These are phyloP conservation scores for Bruguiera hainesii DNA, from an alignment of 441 rosid genomes.

Conservation along the genomic window DNA sequence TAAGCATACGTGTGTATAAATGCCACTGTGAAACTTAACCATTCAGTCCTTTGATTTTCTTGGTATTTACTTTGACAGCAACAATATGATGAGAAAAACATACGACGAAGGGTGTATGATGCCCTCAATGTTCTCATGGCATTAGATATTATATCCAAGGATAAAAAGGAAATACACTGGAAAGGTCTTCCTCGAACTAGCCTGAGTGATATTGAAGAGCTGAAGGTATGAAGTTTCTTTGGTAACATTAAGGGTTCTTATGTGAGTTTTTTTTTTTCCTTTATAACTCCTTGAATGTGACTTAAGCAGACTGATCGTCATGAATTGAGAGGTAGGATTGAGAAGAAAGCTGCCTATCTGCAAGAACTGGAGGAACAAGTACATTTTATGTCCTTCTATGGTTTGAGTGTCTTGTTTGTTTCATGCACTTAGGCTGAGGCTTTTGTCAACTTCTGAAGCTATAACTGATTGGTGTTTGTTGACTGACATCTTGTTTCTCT, in stretches of 20 bases:
- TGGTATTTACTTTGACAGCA: constrained; percentile 43
- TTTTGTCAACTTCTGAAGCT: constrained; percentile 6
- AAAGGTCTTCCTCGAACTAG: constrained; percentile 98
- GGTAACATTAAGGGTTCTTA: constrained; percentile 19
- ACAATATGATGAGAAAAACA: constrained; percentile 98
- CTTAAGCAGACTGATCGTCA: constrained; percentile 59
- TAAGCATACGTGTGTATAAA: constrained; percentile 5
- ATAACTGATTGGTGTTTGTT: not conserved
- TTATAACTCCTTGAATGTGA: constrained; percentile 15
- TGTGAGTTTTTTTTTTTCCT: constrained; percentile 6
- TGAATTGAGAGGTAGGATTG: constrained; percentile 69
- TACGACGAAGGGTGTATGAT: constrained; percentile 95
- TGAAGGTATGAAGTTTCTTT: constrained; percentile 57
- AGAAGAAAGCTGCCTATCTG: constrained; percentile 83
- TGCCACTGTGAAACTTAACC: constrained; percentile 15
- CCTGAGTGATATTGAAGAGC: constrained; percentile 85
- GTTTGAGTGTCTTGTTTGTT: constrained; percentile 6
- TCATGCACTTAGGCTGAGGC: constrained; percentile 13
- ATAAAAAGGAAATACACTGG: constrained; percentile 98
- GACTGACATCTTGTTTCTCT: constrained; percentile 22
- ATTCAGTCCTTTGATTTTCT: not conserved
- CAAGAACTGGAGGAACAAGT: constrained; percentile 97
- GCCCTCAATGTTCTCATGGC: constrained; percentile 99
- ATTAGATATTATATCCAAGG: constrained; percentile 97
- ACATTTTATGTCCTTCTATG: constrained; percentile 1